Conservation (phyloP, 2,329 filamentous ascomycete species). For the Colletotrichum aenigma region DNA sequence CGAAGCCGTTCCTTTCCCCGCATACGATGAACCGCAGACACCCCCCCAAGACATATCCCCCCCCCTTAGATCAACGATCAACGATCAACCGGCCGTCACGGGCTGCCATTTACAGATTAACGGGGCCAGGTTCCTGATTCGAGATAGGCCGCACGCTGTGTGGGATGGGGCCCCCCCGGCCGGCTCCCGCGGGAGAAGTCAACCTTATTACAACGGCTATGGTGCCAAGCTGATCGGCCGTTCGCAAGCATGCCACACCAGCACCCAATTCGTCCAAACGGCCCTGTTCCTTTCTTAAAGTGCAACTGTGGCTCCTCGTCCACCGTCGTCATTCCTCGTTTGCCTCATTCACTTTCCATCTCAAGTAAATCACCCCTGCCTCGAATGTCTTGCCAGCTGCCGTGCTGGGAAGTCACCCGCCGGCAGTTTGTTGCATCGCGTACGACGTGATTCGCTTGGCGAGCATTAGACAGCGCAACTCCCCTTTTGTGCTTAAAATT, state of each 20-base stretch:
- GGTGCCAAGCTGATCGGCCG: conserved; percentile 3
- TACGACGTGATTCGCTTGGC: conserved; percentile 14
- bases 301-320: background rate
- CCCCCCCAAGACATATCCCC: background rate
- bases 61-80: background rate
- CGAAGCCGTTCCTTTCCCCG: background rate
- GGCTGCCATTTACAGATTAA: background rate
- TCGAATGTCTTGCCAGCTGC: conserved; percentile 13
- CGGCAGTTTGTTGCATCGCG: conserved; percentile 18
- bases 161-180: background rate
- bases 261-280: background rate
- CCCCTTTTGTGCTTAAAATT: background rate
- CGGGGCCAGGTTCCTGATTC: background rate
- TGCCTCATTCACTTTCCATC: background rate
- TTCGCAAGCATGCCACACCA: background rate
- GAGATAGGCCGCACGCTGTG: background rate
- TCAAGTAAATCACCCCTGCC: background rate
- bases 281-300: background rate
- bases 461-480: background rate
- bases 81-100: background rate
- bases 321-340: background rate
- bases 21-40: background rate
- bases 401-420: conserved; percentile 17
- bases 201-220: conserved; percentile 14
- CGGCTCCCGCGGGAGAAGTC: background rate